A percentile compares a stretch with the other conserved stretches of the same genome.
These are phyloP conservation scores for Fusarium anthophilum DNA, from an alignment of 2,329 filamentous ascomycete genomes.

Conservation along the genomic window DNA sequence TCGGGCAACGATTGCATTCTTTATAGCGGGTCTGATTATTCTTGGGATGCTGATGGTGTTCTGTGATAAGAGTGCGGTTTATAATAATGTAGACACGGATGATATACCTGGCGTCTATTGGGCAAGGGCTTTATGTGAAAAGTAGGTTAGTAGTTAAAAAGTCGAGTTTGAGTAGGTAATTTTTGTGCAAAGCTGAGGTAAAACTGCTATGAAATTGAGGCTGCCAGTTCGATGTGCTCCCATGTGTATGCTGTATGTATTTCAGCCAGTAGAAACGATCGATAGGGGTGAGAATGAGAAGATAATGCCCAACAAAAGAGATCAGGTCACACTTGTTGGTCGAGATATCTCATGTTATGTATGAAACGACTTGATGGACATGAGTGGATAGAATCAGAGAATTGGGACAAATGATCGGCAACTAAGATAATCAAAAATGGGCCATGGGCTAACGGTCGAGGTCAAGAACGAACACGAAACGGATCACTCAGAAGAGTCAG, in stretches of 20 bases:
- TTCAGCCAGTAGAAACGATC: not conserved
- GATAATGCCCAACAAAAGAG: not conserved
- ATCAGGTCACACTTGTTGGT: not conserved
- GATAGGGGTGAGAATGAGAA: not conserved
- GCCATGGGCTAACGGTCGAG: constrained; percentile 9
- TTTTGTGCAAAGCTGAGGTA: not conserved
- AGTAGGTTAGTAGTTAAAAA: not conserved
- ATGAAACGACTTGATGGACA: not conserved
- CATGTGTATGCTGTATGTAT: not conserved
- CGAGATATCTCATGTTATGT: not conserved
- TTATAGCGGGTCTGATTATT: not conserved
- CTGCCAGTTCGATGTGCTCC: not conserved
- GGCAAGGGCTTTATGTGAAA: constrained; percentile 16
- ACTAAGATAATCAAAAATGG: constrained; percentile 30
- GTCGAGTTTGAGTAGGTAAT: not conserved
- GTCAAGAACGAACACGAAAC: constrained; percentile 17
- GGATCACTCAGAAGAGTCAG: not conserved
- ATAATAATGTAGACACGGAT: constrained; percentile 11
- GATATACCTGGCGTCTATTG: constrained; percentile 32
- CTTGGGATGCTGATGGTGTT: constrained; percentile 8
- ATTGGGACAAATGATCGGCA: constrained; percentile 1
- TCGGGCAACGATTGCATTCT: not conserved
- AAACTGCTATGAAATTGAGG: not conserved
- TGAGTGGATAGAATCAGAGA: not conserved
- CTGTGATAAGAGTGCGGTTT: not conserved